A percentile compares a stretch with the other conserved stretches of the same genome.
Evolutionary conservation across 1,284 basidiomycete genomes (phyloP).

Genomic region (Cryptococcus sp.): DNA sequence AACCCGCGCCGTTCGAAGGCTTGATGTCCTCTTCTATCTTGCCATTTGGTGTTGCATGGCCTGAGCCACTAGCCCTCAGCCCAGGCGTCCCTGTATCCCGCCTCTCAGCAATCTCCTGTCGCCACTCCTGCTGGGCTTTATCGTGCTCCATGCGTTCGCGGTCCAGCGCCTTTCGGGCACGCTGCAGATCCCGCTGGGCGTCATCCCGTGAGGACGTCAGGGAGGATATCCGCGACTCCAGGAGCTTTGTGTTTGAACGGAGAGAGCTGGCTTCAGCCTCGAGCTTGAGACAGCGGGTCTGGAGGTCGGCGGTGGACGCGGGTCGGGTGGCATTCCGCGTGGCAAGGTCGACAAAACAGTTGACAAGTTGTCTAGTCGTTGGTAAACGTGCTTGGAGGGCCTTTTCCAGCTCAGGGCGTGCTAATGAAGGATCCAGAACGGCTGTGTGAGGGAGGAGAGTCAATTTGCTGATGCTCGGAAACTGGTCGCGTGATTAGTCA

Average conservation of each 20-base stretch:
- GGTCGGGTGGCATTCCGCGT: conserved; percentile 17
- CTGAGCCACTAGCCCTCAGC: conserved; percentile 35
- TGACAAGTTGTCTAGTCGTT: conserved; percentile 32
- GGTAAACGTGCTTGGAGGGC: conserved; percentile 33
- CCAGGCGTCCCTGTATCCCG: conserved; percentile 21
- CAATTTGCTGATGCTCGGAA: background rate
- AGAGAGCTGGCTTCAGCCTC: conserved; percentile 43
- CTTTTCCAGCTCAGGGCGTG: conserved; percentile 30
- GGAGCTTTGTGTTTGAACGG: conserved; percentile 56
- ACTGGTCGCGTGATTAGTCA: background rate
- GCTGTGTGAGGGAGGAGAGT: conserved; percentile 14
- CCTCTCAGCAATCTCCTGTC: conserved; percentile 35
- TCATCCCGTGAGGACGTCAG: conserved; percentile 58
- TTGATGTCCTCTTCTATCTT: conserved; percentile 22
- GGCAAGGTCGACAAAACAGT: conserved; percentile 29
- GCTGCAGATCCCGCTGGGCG: conserved; percentile 59
- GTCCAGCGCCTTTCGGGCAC: conserved; percentile 69
- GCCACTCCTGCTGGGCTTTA: conserved; percentile 55
- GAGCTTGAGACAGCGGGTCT: conserved; percentile 25
- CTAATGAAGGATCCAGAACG: conserved; percentile 23
- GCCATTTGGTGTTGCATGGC: conserved; percentile 55
- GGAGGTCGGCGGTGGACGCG: conserved; percentile 28
- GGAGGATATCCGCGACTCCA: conserved; percentile 60
- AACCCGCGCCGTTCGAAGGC: conserved; percentile 5
- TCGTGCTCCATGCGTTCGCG: conserved; percentile 63